phyloP scores from a whole-genome alignment of 805 yeast species.

The Yueomyces sp. region DNA sequence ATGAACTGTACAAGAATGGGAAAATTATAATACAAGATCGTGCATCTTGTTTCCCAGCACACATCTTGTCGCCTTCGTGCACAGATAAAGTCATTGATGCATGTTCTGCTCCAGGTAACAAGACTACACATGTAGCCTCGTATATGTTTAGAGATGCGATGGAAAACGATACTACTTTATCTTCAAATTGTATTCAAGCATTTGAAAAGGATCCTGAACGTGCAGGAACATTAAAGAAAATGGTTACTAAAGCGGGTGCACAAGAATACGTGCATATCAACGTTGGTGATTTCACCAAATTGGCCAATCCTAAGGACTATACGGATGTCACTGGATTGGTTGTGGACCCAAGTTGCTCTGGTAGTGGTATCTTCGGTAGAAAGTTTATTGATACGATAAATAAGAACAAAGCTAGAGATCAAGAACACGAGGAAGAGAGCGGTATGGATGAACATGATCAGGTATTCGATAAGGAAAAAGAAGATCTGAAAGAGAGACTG shows the following conservation, averaged over 20 bases:
- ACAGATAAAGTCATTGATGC: constrained; percentile 72
- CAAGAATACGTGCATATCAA: constrained; percentile 30
- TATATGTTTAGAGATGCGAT: constrained; percentile 8
- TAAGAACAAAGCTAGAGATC: constrained; percentile 12
- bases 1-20: constrained; percentile 63
- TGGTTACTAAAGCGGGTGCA: constrained; percentile 73
- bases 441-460: constrained; percentile 28
- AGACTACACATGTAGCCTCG: constrained; percentile 73
- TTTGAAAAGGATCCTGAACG: constrained; percentile 77
- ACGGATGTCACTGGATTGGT: constrained; percentile 62
- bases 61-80: constrained; percentile 50
- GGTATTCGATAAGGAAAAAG: constrained; percentile 29
- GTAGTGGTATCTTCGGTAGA: constrained; percentile 94
- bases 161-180: constrained; percentile 23
- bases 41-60: constrained; percentile 94
- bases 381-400: constrained; percentile 39
- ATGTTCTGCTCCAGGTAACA: constrained; percentile 98
- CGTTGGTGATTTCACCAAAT: constrained; percentile 34
- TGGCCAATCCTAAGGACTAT: constrained; percentile 36
- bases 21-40: constrained; percentile 85
- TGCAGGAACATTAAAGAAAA: constrained; percentile 52
- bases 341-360: constrained; percentile 96
- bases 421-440: constrained; percentile 2
- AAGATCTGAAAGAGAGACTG: constrained; percentile 32
- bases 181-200: constrained; percentile 32